A percentile compares a stretch with the other conserved stretches of the same genome.
phyloP scores from a whole-genome alignment of 257 asterid species.

The Solanum microdontum region DNA sequence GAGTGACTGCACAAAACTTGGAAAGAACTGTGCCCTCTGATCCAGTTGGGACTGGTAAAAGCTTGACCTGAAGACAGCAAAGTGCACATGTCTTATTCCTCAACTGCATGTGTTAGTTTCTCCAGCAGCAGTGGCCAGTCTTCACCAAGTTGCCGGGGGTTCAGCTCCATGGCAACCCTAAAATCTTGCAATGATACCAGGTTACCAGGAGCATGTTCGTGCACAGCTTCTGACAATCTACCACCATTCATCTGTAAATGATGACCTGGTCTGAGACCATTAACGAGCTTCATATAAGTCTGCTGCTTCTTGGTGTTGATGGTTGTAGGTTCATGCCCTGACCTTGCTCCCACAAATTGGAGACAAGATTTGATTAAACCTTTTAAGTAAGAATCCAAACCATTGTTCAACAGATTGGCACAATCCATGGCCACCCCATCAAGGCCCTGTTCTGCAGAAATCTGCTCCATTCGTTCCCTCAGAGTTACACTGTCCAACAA shows the following conservation, averaged over 20 bases:
- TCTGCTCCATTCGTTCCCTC: constrained; percentile 68
- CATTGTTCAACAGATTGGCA: constrained; percentile 55
- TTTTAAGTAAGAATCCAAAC: constrained; percentile 66
- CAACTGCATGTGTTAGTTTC: constrained; percentile 48
- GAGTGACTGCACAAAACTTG: constrained; percentile 9
- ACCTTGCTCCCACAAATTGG: constrained; percentile 46
- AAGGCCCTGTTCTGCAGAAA: constrained; percentile 58
- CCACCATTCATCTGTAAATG: constrained; percentile 41
- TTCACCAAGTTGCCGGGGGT: constrained; percentile 78
- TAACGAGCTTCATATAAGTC: constrained; percentile 32
- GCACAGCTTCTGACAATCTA: constrained; percentile 23
- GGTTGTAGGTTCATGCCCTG: constrained; percentile 24
- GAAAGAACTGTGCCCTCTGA: constrained; percentile 21
- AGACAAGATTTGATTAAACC: constrained; percentile 53
- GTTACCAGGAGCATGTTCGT: constrained; percentile 23
- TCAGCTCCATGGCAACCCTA: constrained; percentile 80
- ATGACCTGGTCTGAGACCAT: constrained; percentile 62
- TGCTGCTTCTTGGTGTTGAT: constrained; percentile 32
- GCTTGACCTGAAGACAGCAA: constrained; percentile 20
- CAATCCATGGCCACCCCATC: constrained; percentile 72
- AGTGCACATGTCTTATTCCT: constrained; percentile 32
- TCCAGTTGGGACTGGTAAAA: constrained; percentile 22
- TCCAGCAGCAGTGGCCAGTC: constrained; percentile 85
- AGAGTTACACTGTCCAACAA: constrained; percentile 50
- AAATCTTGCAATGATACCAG: constrained; percentile 64